Evolutionary conservation across 129 eudicot species (phyloP).

Genomic region (Flaveria trinervia): DNA sequence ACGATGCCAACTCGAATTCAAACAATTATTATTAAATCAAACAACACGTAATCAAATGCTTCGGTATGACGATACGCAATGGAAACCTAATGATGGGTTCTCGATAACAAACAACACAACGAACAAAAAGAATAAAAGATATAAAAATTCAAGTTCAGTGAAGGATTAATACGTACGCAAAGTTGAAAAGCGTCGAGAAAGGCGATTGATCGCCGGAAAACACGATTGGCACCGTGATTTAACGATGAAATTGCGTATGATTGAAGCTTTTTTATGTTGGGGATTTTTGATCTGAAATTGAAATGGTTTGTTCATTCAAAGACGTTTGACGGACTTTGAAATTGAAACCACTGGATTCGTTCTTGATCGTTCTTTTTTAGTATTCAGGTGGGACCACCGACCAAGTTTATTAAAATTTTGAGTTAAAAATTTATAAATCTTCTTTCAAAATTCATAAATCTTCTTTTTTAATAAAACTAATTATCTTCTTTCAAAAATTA

Average conservation of each 20-base stretch:
- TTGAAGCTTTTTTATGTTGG: not conserved
- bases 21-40: slow-evolving; percentile 11
- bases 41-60: slow-evolving; percentile 34
- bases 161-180: slow-evolving; percentile 33
- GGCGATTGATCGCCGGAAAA: not conserved
- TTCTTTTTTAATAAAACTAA: too few species aligned
- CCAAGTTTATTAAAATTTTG: too few species aligned
- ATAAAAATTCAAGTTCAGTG: slow-evolving; percentile 2
- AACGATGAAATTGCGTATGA: slow-evolving; percentile 22
- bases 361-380: not conserved
- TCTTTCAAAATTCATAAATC: too few species aligned
- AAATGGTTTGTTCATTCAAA: not conserved
- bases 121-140: slow-evolving; percentile 9
- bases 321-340: slow-evolving; percentile 3
- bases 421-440: too few species aligned
- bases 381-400: not conserved
- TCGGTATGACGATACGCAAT: slow-evolving; percentile 38
- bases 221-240: not conserved
- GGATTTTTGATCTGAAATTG: slow-evolving; percentile 3
- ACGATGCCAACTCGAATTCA: slow-evolving; percentile 40
- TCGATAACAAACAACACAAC: slow-evolving; percentile 29
- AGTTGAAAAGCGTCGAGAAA: slow-evolving; percentile 2
- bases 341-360: not conserved
- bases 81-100: slow-evolving; percentile 34
- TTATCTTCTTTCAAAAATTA: too few species aligned